These are phyloP conservation scores for Suillus subalutaceus DNA, from an alignment of 768 basidiomycete species.

Conservation along the genomic window DNA sequence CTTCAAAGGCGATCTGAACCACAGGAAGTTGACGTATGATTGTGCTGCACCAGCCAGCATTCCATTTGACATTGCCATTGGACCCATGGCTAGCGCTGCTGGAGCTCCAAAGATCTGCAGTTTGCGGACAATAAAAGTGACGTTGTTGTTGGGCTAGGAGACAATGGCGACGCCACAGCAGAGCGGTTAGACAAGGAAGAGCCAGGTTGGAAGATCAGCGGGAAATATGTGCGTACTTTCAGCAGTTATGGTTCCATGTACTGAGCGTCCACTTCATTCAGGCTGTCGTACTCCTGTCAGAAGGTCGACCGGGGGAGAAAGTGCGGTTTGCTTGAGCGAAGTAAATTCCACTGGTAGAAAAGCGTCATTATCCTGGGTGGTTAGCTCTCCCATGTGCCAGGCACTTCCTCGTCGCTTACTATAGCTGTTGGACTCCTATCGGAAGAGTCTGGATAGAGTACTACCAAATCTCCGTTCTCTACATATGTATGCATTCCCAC, in stretches of 20 bases:
- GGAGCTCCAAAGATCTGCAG: slow-evolving; percentile 89
- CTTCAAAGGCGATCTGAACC: slow-evolving; percentile 96
- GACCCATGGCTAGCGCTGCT: slow-evolving; percentile 85
- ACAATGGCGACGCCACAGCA: slow-evolving; percentile 67
- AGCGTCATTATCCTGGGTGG: not conserved
- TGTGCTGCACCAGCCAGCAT: slow-evolving; percentile 86
- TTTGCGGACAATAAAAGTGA: slow-evolving; percentile 91
- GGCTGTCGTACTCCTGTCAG: slow-evolving; percentile 87
- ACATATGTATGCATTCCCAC: slow-evolving; percentile 1
- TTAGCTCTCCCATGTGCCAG: not conserved
- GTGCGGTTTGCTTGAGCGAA: slow-evolving; percentile 65
- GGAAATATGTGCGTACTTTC: slow-evolving; percentile 80
- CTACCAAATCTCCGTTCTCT: not conserved
- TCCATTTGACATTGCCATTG: slow-evolving; percentile 88
- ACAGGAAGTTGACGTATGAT: slow-evolving; percentile 88
- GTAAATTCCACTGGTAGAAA: not conserved
- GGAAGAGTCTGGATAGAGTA: not conserved
- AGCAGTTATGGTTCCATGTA: slow-evolving; percentile 6
- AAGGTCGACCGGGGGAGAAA: slow-evolving; percentile 87
- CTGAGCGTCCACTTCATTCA: slow-evolving; percentile 32
- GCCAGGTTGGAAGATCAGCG: slow-evolving; percentile 96
- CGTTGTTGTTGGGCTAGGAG: slow-evolving; percentile 86
- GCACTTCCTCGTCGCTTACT: no score
- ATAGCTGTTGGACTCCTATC: not conserved
- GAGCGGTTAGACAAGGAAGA: slow-evolving; percentile 83